A percentile compares a stretch with the other conserved stretches of the same genome.
phyloP scores from a whole-genome alignment of 306 rosid genomes.

The Vigna radiata region DNA sequence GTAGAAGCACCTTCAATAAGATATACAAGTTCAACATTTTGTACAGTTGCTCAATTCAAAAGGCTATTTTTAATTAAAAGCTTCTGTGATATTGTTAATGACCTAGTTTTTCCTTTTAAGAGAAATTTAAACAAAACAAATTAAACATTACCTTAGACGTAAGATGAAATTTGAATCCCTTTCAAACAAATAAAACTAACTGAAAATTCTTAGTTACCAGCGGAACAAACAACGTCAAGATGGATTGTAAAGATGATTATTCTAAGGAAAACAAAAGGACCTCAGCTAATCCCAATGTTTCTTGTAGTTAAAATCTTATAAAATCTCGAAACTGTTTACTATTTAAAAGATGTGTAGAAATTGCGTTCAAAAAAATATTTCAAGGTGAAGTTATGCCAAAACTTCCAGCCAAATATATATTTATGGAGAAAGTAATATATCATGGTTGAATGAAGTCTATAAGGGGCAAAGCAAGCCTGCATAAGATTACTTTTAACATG shows the following conservation, averaged over 20 bases:
- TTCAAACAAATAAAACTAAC: not conserved
- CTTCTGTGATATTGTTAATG: not conserved
- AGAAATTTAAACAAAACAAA: not conserved
- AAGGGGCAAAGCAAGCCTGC: not conserved
- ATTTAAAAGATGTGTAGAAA: not conserved
- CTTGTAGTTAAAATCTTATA: not conserved
- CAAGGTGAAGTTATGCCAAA: not conserved
- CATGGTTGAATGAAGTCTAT: not conserved
- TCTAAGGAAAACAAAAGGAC: not conserved
- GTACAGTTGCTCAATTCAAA: not conserved
- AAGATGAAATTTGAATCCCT: slow-evolving; percentile 5
- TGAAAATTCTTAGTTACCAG: not conserved
- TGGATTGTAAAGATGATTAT: not conserved
- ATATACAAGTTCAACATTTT: not conserved
- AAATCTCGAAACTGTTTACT: not conserved
- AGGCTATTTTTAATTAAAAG: slow-evolving; percentile 3
- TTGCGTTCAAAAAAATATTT: not conserved
- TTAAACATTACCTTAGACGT: not conserved
- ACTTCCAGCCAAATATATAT: not conserved
- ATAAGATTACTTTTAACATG: not conserved
- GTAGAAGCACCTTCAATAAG: not conserved
- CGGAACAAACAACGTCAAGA: not conserved
- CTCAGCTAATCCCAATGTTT: not conserved
- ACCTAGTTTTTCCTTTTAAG: not conserved
- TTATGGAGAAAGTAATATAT: not conserved